A percentile compares a stretch with the other conserved stretches of the same genome.
Conservation (phyloP, 805 yeast genomes). For the Groenewaldozyma salmanticensis region DNA sequence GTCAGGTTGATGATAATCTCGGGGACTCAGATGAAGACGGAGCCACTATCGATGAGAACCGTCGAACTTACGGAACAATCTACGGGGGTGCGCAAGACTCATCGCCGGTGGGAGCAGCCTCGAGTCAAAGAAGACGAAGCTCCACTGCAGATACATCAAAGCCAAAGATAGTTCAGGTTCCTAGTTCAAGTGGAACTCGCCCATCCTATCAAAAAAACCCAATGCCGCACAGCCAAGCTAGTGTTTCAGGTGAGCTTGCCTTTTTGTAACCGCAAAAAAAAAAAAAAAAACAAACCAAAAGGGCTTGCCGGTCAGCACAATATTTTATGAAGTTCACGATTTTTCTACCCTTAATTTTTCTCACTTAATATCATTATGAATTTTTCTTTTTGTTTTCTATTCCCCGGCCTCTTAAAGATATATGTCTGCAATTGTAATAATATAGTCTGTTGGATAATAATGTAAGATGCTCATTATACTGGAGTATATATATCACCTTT, state of each 20-base stretch:
- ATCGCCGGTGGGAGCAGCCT: too few species aligned
- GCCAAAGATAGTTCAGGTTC: slow-evolving; percentile 25
- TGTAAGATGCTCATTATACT: too few species aligned
- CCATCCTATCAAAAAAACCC: slow-evolving; percentile 12
- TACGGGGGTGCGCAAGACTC: too few species aligned
- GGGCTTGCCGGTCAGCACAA: background rate
- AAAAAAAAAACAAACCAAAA: background rate
- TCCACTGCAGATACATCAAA: slow-evolving; percentile 28
- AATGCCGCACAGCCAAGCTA: slow-evolving; percentile 25
- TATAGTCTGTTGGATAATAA: too few species aligned
- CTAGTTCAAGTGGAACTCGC: background rate
- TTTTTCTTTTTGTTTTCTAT: too few species aligned
- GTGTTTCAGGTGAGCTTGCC: slow-evolving; percentile 25
- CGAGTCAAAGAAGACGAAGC: slow-evolving; percentile 11
- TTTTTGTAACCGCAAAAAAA: slow-evolving; percentile 19
- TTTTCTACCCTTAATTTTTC: too few species aligned
- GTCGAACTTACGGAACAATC: too few species aligned
- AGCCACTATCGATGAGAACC: background rate
- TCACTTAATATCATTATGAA: too few species aligned
- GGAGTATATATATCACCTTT: too few species aligned
- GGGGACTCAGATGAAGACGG: slow-evolving; percentile 3
- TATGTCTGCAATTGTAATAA: background rate
- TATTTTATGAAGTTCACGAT: too few species aligned
- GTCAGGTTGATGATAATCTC: slow-evolving; percentile 9
- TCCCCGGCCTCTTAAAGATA: too few species aligned